These are phyloP conservation scores for Auricularia sp. DNA, from an alignment of 768 basidiomycete genomes.

Conservation along the genomic window DNA sequence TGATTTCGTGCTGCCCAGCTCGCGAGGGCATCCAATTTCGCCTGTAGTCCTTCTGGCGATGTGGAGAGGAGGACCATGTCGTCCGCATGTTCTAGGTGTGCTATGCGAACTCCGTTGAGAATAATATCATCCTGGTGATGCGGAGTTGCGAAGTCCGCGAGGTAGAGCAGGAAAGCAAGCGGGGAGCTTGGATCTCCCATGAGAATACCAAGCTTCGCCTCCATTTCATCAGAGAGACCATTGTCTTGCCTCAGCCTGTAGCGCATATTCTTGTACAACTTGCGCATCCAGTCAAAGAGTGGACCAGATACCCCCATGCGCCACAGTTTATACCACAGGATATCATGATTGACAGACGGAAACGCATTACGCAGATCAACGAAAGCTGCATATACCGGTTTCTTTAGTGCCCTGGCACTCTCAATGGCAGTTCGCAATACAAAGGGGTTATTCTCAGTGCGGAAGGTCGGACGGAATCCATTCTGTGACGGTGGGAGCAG, in stretches of 20 bases:
- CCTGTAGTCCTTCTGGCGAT: constrained; percentile 10
- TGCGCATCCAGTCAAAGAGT: constrained; percentile 9
- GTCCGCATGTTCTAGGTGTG: constrained; percentile 3
- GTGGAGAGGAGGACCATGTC: constrained; percentile 6
- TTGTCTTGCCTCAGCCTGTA: constrained; percentile 8
- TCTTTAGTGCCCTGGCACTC: constrained; percentile 1
- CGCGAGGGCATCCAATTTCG: constrained; percentile 2
- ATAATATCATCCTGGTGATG: constrained; percentile 7
- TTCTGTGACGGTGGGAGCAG: constrained; percentile 22
- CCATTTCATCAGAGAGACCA: constrained; percentile 2
- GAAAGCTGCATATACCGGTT: constrained; percentile 14
- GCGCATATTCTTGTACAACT: constrained; percentile 5
- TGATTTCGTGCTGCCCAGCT: not conserved
- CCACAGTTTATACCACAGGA: constrained; percentile 22
- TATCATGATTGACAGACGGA: constrained; percentile 22
- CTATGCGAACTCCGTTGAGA: constrained; percentile 5
- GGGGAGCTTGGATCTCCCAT: constrained; percentile 14
- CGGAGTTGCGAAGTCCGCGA: constrained; percentile 8
- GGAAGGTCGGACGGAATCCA: constrained; percentile 18
- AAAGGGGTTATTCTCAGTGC: constrained; percentile 22
- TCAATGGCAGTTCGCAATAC: constrained; percentile 15
- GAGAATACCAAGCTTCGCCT: constrained; percentile 10
- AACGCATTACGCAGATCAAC: constrained; percentile 25
- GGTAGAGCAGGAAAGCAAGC: constrained; percentile 8
- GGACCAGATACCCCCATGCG: constrained; percentile 12